phyloP scores from a whole-genome alignment of 495 filamentous ascomycete species.

The Xylaria palmicola region DNA sequence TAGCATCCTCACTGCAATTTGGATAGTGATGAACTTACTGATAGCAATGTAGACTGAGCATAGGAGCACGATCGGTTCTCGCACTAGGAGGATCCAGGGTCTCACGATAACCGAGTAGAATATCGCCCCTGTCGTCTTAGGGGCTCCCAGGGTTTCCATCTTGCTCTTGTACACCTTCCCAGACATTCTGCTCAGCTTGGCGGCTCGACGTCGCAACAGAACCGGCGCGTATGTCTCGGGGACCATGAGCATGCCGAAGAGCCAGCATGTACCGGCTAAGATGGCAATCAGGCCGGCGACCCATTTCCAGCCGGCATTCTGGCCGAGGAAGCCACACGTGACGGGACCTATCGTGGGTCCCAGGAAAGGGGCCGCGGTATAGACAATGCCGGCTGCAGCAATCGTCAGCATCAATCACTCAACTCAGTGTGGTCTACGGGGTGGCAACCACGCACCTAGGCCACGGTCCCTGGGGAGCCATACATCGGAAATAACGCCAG shows the following conservation, averaged over 20 bases:
- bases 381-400: background rate
- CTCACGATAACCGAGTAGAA: background rate
- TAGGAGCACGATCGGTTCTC: background rate
- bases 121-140: background rate
- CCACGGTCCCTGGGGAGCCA: background rate
- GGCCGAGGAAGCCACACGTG: background rate
- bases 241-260: background rate
- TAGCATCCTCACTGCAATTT: background rate
- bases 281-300: background rate
- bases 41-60: background rate
- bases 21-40: background rate
- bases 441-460: too few species aligned
- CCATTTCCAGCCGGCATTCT: background rate
- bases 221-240: background rate
- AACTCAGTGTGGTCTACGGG: too few species aligned
- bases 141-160: background rate
- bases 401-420: too few species aligned
- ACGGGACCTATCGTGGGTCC: background rate
- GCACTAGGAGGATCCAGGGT: background rate
- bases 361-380: background rate
- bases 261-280: background rate
- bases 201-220: background rate
- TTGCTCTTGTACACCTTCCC: background rate
- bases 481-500: background rate
- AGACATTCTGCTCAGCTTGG: background rate